phyloP scores from a whole-genome alignment of 495 filamentous ascomycete species.

The Bathelium albidoporum region DNA sequence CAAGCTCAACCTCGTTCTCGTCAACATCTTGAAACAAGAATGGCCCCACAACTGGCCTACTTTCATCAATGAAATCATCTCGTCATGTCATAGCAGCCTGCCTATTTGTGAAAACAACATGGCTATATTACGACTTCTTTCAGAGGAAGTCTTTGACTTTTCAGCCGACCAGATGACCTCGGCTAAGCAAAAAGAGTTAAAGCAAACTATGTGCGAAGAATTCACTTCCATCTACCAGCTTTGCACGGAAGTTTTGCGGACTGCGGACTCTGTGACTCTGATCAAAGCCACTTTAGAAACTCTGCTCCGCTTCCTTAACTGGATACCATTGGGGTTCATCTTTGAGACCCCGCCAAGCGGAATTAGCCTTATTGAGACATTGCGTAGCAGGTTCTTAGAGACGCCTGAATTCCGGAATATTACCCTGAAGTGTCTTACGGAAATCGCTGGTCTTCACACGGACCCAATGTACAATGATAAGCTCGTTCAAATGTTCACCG shows the following conservation, averaged over 20 bases:
- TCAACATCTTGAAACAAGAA: conserved; percentile 97
- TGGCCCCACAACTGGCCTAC: conserved; percentile 99
- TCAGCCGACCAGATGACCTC: conserved; percentile 98
- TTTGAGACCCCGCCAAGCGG: conserved; percentile 68
- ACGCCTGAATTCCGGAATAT: conserved; percentile 90
- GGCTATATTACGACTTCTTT: conserved; percentile 89
- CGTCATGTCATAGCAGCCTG: conserved; percentile 83
- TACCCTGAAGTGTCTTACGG: conserved; percentile 90
- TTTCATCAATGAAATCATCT: conserved; percentile 99
- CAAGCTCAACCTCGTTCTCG: conserved; percentile 94
- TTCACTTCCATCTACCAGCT: conserved; percentile 96
- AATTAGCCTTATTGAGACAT: conserved; percentile 70
- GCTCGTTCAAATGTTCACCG: conserved; percentile 93
- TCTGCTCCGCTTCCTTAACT: conserved; percentile 90
- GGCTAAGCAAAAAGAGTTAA: conserved; percentile 85
- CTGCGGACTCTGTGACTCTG: conserved; percentile 75
- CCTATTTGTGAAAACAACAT: conserved; percentile 99
- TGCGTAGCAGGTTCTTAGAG: conserved; percentile 81
- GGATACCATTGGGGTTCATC: conserved; percentile 97
- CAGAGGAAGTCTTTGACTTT: conserved; percentile 97
- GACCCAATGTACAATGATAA: conserved; percentile 84
- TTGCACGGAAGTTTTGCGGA: conserved; percentile 84
- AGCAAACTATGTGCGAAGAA: conserved; percentile 95
- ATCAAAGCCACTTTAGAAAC: conserved; percentile 93
- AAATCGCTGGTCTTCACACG: conserved; percentile 84